phyloP scores from a whole-genome alignment of 805 yeast species.

The Lipomyces kockii region DNA sequence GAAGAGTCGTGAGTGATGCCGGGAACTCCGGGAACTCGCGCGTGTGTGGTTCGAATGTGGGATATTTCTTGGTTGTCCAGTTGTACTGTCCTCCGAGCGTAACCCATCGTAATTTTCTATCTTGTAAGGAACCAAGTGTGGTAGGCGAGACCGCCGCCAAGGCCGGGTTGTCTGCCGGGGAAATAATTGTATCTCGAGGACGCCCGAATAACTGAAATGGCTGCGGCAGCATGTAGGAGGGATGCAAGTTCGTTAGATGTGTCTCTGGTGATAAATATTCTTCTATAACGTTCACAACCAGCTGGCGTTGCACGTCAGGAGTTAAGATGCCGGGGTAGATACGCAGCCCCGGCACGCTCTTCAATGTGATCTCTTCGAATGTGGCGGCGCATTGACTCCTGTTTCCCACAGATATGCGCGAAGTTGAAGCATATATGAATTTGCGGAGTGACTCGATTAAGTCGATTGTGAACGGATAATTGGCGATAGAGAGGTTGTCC shows the following conservation, averaged over 20 bases:
- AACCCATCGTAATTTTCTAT: conserved; percentile 50
- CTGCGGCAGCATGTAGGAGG: conserved; percentile 42
- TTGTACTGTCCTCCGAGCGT: conserved; percentile 54
- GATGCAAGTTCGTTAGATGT: conserved; percentile 48
- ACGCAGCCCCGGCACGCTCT: conserved; percentile 46
- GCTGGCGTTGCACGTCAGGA: conserved; percentile 40
- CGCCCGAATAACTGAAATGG: conserved; percentile 44
- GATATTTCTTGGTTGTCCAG: conserved; percentile 52
- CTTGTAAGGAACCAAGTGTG: conserved; percentile 13
- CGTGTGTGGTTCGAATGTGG: conserved; percentile 43
- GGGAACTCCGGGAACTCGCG: conserved; percentile 39
- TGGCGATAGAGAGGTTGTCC: conserved; percentile 4
- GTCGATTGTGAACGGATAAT: background rate
- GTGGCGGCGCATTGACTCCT: background rate
- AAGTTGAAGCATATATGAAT: conserved; percentile 12
- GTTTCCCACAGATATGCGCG: conserved; percentile 6
- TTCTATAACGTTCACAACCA: conserved; percentile 42
- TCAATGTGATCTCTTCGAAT: conserved; percentile 33
- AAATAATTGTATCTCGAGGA: conserved; percentile 16
- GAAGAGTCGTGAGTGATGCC: conserved; percentile 24
- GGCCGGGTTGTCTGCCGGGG: conserved; percentile 1
- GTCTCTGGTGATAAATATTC: conserved; percentile 44
- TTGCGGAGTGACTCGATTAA: conserved; percentile 3
- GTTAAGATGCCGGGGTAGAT: conserved; percentile 41
- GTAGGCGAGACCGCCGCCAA: conserved; percentile 10